phyloP scores from a whole-genome alignment of 208 protist species.

The Endotrypanum monterogeii region DNA sequence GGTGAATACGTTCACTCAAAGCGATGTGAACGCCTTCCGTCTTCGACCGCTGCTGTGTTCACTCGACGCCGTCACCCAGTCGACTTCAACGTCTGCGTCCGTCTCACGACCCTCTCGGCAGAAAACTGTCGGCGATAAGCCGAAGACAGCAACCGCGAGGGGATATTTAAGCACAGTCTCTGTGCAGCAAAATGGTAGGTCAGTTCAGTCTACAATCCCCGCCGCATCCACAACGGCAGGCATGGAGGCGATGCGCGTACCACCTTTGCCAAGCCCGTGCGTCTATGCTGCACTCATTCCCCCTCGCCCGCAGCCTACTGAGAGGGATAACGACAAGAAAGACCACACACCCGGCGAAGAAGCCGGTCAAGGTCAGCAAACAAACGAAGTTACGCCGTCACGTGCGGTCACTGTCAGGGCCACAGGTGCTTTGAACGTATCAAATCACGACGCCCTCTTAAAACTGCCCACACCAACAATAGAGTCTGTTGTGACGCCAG shows the following conservation, averaged over 20 bases:
- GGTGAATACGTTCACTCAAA: not conserved
- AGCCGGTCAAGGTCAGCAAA: not conserved
- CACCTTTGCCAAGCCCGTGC: slow-evolving; percentile 1
- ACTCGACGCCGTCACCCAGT: not conserved
- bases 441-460: not conserved
- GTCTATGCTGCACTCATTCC: slow-evolving; percentile 24
- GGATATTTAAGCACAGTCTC: not conserved
- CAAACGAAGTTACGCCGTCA: not conserved
- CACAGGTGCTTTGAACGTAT: not conserved
- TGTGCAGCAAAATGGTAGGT: not conserved
- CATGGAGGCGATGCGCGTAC: slow-evolving; percentile 7
- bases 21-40: slow-evolving; percentile 16
- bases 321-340: not conserved
- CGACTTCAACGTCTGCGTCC: not conserved
- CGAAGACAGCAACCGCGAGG: not conserved
- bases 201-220: not conserved
- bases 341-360: too few species aligned
- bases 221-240: not conserved
- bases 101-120: not conserved
- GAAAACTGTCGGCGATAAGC: not conserved
- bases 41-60: slow-evolving; percentile 7
- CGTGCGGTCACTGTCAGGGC: not conserved
- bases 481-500: slow-evolving; percentile 7
- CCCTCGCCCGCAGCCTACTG: not conserved
- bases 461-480: not conserved